Evolutionary conservation across 176 grass and related monocot species (phyloP), one percentile per base, ranked within the genome.

Genomic region (Ananas comosus): DNA sequence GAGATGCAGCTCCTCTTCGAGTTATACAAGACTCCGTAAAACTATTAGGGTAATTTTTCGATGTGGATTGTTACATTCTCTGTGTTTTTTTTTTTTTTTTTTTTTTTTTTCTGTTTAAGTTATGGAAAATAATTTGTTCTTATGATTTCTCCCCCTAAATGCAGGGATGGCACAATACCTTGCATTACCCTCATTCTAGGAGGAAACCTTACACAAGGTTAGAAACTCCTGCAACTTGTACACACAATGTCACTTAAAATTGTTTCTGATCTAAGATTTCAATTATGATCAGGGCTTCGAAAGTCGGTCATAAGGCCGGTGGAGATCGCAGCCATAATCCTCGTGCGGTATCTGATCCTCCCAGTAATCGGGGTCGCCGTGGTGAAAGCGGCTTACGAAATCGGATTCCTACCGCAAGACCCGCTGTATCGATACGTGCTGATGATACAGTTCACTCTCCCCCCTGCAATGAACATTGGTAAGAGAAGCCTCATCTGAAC

Each of bases 401-500:
- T 92, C 7, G 86, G 88, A 47, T 90, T 96, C 64, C 56, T 92
- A 33, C 72, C 88, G 3, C 63, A 79, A 1, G 93, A 96, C 33
- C 93, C 89, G 1, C 18, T 96, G 57, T 96, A 87, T 67, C 76
- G 79, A 24, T 96, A 96, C 23, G 84, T 92, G 64, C 76, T 96
- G 1, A 90, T 96, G 93, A 51, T 96, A 71, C 89, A 96, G 65
- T 96, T 90, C 28, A 78, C 88, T 0, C n/a, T 96, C 51, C 86
- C 89, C n/a, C 89, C 88, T 4, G 92, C 86, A 6, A 96, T 92
- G 92, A 92, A 83, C 74, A 96, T 96, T 2, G 86, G 93, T 85
- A 90, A 64, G 51, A 51, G 33, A 3, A 9, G 11, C 65, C 9
- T 33, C 54, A 11, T 64, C 29, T 58, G 57, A 47, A 51, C 12